Conservation (phyloP, 768 basidiomycete species). For the Xerocomus spinulosus region DNA sequence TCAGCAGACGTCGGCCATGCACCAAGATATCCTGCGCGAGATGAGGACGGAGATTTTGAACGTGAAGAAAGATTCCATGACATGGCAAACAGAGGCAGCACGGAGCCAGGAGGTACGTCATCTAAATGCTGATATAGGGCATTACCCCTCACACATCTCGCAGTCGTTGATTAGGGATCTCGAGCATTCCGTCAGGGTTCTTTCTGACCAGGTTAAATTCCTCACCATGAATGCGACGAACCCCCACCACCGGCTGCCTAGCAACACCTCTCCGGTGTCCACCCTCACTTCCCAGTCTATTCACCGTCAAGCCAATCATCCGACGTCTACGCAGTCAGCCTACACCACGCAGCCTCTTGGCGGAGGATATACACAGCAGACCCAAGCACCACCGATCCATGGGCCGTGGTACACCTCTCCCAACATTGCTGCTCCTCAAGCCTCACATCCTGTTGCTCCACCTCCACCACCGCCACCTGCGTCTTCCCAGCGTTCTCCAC, state of each 20-base stretch:
- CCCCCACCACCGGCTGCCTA: constrained; percentile 30
- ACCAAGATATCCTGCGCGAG: constrained; percentile 75
- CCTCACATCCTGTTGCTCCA: constrained; percentile 72
- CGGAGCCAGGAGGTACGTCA: constrained; percentile 70
- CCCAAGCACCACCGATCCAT: constrained; percentile 30
- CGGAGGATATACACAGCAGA: constrained; percentile 29
- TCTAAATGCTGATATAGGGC: neutral
- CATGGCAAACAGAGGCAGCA: constrained; percentile 77
- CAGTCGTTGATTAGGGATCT: constrained; percentile 76
- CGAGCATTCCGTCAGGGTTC: constrained; percentile 67
- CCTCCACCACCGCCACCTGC: constrained; percentile 44
- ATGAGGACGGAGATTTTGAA: constrained; percentile 69
- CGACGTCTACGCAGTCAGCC: constrained; percentile 34
- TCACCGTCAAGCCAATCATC: constrained; percentile 33
- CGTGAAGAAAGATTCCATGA: constrained; percentile 74
- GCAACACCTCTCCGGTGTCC: constrained; percentile 31
- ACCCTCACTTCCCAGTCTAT: constrained; percentile 35
- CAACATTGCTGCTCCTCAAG: constrained; percentile 73
- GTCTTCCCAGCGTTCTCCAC: constrained; percentile 46
- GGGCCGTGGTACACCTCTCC: constrained; percentile 54
- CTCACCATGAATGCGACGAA: constrained; percentile 52
- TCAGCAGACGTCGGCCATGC: constrained; percentile 68
- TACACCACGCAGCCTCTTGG: constrained; percentile 32
- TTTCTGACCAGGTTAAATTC: constrained; percentile 82
- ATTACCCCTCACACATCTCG: constrained; percentile 8